Percentiles rank a stretch among this genome's conserved stretches.
phyloP scores from a whole-genome alignment of 306 rosid species.

The Nissolia schottii region DNA sequence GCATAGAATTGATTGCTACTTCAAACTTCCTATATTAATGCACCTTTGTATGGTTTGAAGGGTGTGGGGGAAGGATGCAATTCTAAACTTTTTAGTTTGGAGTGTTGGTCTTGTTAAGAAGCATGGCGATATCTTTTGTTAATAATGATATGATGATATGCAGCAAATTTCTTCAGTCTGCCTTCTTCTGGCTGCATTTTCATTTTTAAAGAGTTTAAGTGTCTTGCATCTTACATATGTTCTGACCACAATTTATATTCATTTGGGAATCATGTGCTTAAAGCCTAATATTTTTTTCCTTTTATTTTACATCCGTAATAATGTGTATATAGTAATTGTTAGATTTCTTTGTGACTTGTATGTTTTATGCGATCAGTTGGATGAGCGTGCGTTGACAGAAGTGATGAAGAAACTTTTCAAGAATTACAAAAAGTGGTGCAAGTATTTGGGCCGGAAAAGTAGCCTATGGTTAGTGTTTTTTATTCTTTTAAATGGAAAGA shows the following conservation, averaged over 20 bases:
- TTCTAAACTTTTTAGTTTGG: neutral
- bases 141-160: neutral
- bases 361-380: constrained; percentile 63
- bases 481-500: constrained; percentile 1
- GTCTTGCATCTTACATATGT: neutral
- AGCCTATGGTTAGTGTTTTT: constrained; percentile 77
- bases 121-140: neutral
- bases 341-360: constrained; percentile 23
- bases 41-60: neutral
- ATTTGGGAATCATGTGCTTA: neutral
- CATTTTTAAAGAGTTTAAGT: neutral
- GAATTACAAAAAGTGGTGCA: constrained; percentile 94
- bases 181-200: neutral
- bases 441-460: constrained; percentile 86
- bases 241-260: neutral
- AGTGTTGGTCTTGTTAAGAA: neutral
- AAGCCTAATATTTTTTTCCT: neutral
- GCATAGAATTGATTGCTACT: neutral
- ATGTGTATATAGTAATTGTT: neutral
- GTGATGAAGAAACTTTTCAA: constrained; percentile 97
- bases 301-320: neutral
- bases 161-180: neutral
- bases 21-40: neutral
- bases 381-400: constrained; percentile 84
- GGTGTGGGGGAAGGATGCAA: neutral